These are phyloP conservation scores for Xylaria sp. DNA, from an alignment of 2,329 filamentous ascomycete genomes.

Conservation along the genomic window DNA sequence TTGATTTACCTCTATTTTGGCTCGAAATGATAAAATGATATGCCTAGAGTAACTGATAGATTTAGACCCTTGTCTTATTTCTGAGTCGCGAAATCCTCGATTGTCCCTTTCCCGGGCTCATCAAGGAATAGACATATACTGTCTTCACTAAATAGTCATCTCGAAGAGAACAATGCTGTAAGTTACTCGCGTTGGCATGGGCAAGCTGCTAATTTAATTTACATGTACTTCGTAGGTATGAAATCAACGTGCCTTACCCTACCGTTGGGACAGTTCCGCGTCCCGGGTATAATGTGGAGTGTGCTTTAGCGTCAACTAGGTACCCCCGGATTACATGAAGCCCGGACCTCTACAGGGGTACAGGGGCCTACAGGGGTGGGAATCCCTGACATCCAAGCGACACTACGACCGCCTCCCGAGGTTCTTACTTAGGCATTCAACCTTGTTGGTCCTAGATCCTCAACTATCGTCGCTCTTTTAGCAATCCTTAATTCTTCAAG, in stretches of 20 bases:
- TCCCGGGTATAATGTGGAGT: not conserved
- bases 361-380: not conserved
- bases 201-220: not conserved
- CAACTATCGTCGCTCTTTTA: conserved; percentile 32
- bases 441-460: conserved; percentile 5
- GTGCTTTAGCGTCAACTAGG: conserved; percentile 3
- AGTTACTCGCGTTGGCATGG: too few species aligned
- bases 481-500: not conserved
- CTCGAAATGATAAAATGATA: too few species aligned
- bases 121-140: not conserved
- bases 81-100: not conserved
- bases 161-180: too few species aligned
- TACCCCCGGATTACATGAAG: not conserved
- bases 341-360: conserved; percentile 3
- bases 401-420: not conserved
- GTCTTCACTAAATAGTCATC: too few species aligned
- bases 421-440: not conserved
- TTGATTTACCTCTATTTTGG: too few species aligned
- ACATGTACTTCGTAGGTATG: too few species aligned
- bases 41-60: not conserved
- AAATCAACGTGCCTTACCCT: not conserved
- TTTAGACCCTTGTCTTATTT: not conserved
- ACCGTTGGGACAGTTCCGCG: not conserved
- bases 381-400: conserved; percentile 22
- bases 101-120: not conserved